Evolutionary conservation across 495 filamentous ascomycete species (phyloP).

Genomic region (Penicillium turbatum): DNA sequence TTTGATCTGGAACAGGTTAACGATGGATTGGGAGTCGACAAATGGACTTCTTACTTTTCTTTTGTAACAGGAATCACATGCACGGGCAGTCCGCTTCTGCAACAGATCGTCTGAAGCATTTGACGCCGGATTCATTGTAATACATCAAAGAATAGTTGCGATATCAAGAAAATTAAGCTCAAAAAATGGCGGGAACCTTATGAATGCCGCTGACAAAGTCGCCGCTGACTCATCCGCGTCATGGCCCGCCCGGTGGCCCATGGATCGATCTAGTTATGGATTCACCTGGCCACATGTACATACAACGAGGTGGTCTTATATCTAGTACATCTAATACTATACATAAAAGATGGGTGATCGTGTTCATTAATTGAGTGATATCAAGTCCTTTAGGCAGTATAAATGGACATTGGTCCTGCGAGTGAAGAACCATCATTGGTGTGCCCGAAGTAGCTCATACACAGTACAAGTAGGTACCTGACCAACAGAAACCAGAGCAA

Average conservation of each 20-base stretch:
- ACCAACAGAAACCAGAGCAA: neutral
- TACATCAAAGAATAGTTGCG: neutral
- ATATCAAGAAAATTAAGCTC: slow-evolving; percentile 3
- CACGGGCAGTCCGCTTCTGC: slow-evolving; percentile 35
- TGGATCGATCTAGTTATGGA: too few relatives aligned
- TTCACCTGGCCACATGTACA: too few relatives aligned
- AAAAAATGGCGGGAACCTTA: neutral
- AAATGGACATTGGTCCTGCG: too few relatives aligned
- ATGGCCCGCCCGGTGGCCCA: too few relatives aligned
- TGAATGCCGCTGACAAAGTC: slow-evolving; percentile 10
- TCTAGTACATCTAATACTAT: too few relatives aligned
- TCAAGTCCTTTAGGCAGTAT: neutral
- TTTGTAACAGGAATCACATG: slow-evolving; percentile 50
- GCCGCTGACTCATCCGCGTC: neutral
- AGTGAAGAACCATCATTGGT: too few relatives aligned
- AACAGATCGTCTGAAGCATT: slow-evolving; percentile 4
- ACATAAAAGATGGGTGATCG: neutral
- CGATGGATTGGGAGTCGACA: neutral
- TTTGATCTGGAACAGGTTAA: slow-evolving; percentile 40
- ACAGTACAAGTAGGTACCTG: neutral
- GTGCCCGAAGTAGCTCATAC: too few relatives aligned
- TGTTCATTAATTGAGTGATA: neutral
- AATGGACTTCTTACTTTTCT: slow-evolving; percentile 35
- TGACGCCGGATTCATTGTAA: slow-evolving; percentile 13
- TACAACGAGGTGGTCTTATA: too few relatives aligned